Evolutionary conservation across 75 land plant genomes (phyloP), one percentile per base, ranked within the genome.

Genomic region (Isoetes taiwanensis): DNA sequence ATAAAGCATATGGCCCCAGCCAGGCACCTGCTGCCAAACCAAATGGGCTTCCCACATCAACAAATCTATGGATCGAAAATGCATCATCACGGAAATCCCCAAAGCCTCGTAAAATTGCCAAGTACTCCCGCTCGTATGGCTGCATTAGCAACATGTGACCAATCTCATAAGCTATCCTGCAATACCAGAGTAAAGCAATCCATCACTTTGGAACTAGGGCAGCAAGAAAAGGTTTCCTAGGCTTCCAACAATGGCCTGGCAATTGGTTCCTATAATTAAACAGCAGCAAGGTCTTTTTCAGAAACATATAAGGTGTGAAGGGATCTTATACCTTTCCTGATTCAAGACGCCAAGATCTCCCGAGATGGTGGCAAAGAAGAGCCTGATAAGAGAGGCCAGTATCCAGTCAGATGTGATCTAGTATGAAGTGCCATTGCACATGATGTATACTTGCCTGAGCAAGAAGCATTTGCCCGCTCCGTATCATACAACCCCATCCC

Each of bases 61-160:
- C 20, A 1, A 59, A 32, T 10, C 41, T 59, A 24, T 59, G 61
- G 16, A 59, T 59, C 16, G 61, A 59, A 20, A 38, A 38, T 4
- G 61, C 24, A 25, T 25, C 23, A 3, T 1, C 2, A 4, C 24
- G 61, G 6, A 6, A 34, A 34, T 59, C 61, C 28, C 43, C 52
- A 39, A 59, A 59, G 52, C 53, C 24, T 17, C 41, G 52, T 46
- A 59, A 19, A 39, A 59, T 59, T 23, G 38, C 61, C 28, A 59
- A 34, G 25, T 59, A 59, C 46, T 5, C 61, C 52, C 61, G 61
- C 8, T 21, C 23, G 29, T 23, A 32, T 8, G 61, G 35, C 61
- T 59, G 61, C 61, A 59, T 59, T 24, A 59, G 46, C 61, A 59
- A 59, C 54, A 59, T 39, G 2, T 8, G 61, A 59, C 52, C 61